Percentiles rank a stretch among this genome's conserved stretches.
phyloP scores from a whole-genome alignment of 352 stramenopile species.

The Globisporangium spiculum region DNA sequence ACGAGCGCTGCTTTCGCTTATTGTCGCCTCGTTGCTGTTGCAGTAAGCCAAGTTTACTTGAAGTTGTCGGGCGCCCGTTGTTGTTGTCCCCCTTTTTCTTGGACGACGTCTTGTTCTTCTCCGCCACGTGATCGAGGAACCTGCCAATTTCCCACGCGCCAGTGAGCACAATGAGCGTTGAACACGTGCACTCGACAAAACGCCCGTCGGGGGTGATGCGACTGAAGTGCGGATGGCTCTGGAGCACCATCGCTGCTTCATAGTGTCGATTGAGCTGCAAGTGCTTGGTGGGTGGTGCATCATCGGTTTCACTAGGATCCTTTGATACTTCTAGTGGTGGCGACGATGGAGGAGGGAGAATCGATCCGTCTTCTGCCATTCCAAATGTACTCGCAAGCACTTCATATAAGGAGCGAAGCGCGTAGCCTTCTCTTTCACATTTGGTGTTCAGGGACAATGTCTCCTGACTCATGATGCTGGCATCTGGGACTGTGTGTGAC shows the following conservation, averaged over 20 bases:
- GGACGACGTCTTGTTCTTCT: constrained; percentile 39
- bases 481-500: no score
- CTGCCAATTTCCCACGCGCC: constrained; percentile 50
- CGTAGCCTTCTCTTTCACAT: constrained; percentile 17
- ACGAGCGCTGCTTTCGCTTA: background rate
- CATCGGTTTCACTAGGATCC: background rate
- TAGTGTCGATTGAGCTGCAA: constrained; percentile 11
- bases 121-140: constrained; percentile 57
- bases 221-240: constrained; percentile 43
- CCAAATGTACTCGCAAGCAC: constrained; percentile 35
- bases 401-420: constrained; percentile 26
- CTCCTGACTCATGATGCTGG: background rate
- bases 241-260: constrained; percentile 32
- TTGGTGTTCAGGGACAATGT: background rate
- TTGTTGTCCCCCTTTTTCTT: constrained; percentile 22
- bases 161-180: constrained; percentile 49
- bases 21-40: background rate
- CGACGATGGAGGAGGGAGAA: background rate
- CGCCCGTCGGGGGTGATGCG: constrained; percentile 62
- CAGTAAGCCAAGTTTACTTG: no score
- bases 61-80: background rate
- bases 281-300: background rate
- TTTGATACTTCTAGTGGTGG: background rate
- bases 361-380: constrained; percentile 18
- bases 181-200: constrained; percentile 69